These are phyloP conservation scores for Psilocybe azurescens DNA, from an alignment of 768 basidiomycete species.

Conservation along the genomic window DNA sequence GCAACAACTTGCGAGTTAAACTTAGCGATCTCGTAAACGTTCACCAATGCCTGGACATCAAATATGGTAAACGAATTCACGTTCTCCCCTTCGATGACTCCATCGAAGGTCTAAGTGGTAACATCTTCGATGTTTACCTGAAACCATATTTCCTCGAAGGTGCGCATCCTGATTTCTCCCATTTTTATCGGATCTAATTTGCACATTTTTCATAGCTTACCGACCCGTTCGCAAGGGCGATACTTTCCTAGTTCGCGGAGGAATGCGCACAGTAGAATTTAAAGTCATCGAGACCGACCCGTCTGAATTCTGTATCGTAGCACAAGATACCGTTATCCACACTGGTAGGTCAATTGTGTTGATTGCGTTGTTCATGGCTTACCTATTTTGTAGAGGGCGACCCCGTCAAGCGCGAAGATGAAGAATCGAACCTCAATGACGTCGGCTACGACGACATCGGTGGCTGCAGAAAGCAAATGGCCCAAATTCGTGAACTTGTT, in stretches of 20 bases:
- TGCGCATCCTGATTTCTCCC: slow-evolving; percentile 30
- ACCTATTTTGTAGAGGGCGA: slow-evolving; percentile 77
- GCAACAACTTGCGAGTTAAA: slow-evolving; percentile 97
- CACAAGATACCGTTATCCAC: slow-evolving; percentile 98
- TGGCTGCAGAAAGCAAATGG: slow-evolving; percentile 99
- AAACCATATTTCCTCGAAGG: slow-evolving; percentile 99
- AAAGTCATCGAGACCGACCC: slow-evolving; percentile 99
- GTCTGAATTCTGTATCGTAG: slow-evolving; percentile 97
- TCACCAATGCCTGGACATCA: slow-evolving; percentile 96
- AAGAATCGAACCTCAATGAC: slow-evolving; percentile 94
- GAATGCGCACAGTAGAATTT: slow-evolving; percentile 98
- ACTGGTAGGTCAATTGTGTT: slow-evolving; percentile 57
- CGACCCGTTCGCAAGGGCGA: slow-evolving; percentile 97
- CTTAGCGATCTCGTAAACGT: slow-evolving; percentile 96
- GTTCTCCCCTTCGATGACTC: slow-evolving; percentile 98
- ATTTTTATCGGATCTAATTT: neutral
- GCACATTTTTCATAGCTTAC: slow-evolving; percentile 62
- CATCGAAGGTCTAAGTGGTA: slow-evolving; percentile 95
- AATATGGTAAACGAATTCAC: slow-evolving; percentile 98
- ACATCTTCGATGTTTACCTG: slow-evolving; percentile 98
- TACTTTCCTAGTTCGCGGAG: slow-evolving; percentile 98
- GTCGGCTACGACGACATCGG: slow-evolving; percentile 99
- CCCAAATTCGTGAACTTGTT: slow-evolving; percentile 98
- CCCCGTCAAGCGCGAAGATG: slow-evolving; percentile 98
- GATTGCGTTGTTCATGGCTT: slow-evolving; percentile 17